phyloP scores from a whole-genome alignment of 169 alveolate genomes.

The Plasmodium relictum region DNA sequence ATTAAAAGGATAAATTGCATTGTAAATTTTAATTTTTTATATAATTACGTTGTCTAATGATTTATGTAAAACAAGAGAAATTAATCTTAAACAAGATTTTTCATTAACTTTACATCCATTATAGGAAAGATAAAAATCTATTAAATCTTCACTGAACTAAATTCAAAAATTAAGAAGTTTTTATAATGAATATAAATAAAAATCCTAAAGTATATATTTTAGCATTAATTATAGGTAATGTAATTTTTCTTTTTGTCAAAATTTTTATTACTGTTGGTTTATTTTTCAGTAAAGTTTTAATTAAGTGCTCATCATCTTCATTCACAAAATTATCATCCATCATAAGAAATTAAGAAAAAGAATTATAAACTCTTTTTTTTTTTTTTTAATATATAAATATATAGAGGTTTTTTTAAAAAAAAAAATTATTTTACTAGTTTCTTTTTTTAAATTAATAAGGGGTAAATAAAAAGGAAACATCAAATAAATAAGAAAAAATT shows the following conservation, averaged over 20 bases:
- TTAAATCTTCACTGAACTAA: slow-evolving; percentile 74
- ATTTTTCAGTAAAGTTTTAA: slow-evolving; percentile 55
- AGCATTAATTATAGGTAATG: too few species aligned
- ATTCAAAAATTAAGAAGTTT: background rate
- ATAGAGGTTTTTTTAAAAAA: background rate
- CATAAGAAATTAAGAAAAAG: slow-evolving; percentile 6
- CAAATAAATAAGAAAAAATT: too few species aligned
- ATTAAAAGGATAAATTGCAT: too few species aligned
- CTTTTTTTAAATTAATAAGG: too few species aligned
- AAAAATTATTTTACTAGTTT: too few species aligned
- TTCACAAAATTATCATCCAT: slow-evolving; percentile 74
- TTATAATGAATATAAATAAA: too few species aligned
- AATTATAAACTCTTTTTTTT: background rate
- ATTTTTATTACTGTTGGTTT: slow-evolving; percentile 40
- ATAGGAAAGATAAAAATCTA: slow-evolving; percentile 56
- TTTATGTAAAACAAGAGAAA: slow-evolving; percentile 62
- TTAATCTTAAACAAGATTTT: slow-evolving; percentile 64
- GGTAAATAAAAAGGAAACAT: too few species aligned
- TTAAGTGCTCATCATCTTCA: slow-evolving; percentile 65
- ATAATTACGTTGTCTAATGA: slow-evolving; percentile 54
- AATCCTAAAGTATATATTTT: too few species aligned
- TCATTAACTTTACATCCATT: slow-evolving; percentile 68
- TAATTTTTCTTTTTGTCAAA: background rate
- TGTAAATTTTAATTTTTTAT: background rate
- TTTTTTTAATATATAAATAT: slow-evolving; percentile 1